These are phyloP conservation scores for Meyerozyma guilliermondii DNA, from an alignment of 1,139 yeast species.

Conservation along the genomic window DNA sequence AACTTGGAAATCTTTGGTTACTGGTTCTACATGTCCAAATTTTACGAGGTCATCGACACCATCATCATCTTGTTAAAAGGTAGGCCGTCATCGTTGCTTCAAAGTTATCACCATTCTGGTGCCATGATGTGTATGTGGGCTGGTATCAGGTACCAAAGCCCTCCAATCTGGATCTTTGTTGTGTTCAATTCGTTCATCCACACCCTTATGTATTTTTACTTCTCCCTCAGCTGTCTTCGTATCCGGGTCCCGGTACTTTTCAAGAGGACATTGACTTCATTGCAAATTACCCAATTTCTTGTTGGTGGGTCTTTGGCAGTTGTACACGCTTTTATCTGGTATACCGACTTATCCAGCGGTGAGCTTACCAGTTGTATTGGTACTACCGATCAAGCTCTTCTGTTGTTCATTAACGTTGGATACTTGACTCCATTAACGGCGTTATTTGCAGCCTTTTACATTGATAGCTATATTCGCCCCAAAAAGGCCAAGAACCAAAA, in stretches of 20 bases:
- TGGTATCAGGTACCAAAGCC: conserved; percentile 65
- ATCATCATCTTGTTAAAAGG: conserved; percentile 66
- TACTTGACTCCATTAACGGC: conserved; percentile 70
- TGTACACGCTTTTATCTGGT: conserved; percentile 57
- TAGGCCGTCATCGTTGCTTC: conserved; percentile 61
- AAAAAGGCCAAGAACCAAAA: neutral
- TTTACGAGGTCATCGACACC: conserved; percentile 70
- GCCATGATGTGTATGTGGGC: conserved; percentile 86
- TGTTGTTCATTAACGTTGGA: conserved; percentile 56
- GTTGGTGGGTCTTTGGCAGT: conserved; percentile 68
- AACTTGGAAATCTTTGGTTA: conserved; percentile 61
- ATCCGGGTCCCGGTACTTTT: conserved; percentile 54
- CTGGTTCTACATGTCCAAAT: conserved; percentile 68
- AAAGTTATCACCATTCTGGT: conserved; percentile 77
- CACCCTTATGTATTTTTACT: conserved; percentile 72
- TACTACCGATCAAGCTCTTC: conserved; percentile 59
- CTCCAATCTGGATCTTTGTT: conserved; percentile 80
- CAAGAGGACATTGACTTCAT: conserved; percentile 58
- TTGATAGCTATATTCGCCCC: conserved; percentile 52
- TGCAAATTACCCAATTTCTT: conserved; percentile 69
- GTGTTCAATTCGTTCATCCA: conserved; percentile 77
- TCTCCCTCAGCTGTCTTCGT: conserved; percentile 57
- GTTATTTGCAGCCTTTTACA: conserved; percentile 64
- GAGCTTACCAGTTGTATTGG: conserved; percentile 49
- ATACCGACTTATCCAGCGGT: conserved; percentile 46